Base-by-base conservation (phyloP, 345 rosid genomes). In the Linum lewisii region DNA sequence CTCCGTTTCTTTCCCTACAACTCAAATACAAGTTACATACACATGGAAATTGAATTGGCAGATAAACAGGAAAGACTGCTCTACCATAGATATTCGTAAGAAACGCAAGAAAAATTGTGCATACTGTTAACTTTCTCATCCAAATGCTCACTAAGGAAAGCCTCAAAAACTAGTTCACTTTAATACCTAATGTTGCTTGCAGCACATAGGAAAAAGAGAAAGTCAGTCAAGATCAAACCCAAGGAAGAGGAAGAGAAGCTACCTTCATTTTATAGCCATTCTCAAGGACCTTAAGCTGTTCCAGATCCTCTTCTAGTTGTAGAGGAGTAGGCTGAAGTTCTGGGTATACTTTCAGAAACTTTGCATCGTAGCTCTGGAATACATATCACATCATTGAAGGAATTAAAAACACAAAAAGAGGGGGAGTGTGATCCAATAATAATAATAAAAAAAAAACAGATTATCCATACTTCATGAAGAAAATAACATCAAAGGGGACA, bases 211-310 rank as follows among this genome's bases (percentile, higher is more conserved):
- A 42, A 42, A 42, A 3, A 42, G 16, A 11, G 15, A 11, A 3
- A 11, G 15, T 42, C 19, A 66, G 42, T 38, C 24, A 24, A 36
- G 37, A 21, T 16, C 34, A 20, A 10, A 0, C 0, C 44, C 42
- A 51, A 44, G 2, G 8, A 47, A 24, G 32, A 14, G 5, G 11
- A 34, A 64, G 24, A 9, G 32, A 24, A 47, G 24, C 20, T 76
- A 89, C 96, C 99, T 93, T 93, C 96, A 93, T 93, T 73, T 81
- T 93, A 69, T 85, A 90, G 32, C 97, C 97, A 74, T 93, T 87
- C 72, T 93, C 97, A 47, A 89, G 97, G 62, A 87, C 95, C 81
- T 93, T 93, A 58, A 93, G 90, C 83, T 93, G 99, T 54, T 93
- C 97, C 23, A 93, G 81, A 78, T 93, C 99, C 75, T 93, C 97